Evolutionary conservation across 768 basidiomycete genomes (phyloP).

Genomic region (Stropharia rugosoannulata): DNA sequence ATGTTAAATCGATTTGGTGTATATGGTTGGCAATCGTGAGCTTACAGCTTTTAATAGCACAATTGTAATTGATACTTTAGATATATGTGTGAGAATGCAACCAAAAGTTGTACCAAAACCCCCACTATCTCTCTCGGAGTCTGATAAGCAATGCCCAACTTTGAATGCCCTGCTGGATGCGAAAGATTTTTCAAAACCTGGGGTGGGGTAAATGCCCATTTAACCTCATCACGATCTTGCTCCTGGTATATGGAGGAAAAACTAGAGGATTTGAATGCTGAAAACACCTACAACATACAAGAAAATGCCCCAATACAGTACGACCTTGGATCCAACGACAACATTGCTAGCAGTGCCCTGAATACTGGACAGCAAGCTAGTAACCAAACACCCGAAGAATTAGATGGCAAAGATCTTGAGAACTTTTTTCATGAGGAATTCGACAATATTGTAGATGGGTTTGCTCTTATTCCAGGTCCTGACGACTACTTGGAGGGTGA

Average conservation of each 20-base stretch:
- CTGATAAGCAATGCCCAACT: background rate
- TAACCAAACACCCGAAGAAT: background rate
- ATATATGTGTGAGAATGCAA: no score
- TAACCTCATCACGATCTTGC: background rate
- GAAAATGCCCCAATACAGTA: no score
- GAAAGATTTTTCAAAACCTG: background rate
- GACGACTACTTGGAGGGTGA: background rate
- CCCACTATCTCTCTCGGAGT: no score
- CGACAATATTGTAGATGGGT: background rate
- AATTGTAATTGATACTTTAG: no score
- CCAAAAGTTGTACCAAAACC: no score
- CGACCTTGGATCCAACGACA: no score
- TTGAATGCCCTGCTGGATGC: background rate
- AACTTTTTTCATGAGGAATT: background rate
- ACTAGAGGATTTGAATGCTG: background rate
- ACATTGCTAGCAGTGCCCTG: no score
- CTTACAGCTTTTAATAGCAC: no score
- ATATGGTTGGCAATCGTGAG: no score
- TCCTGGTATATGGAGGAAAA: background rate
- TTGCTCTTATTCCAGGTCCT: background rate
- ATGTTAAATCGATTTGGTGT: no score
- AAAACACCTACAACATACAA: no score
- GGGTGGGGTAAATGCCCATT: background rate
- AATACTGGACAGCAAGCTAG: background rate
- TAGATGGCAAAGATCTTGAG: background rate